Evolutionary conservation across 257 asterid species (phyloP).

Genomic region (Linderniella brevidens): DNA sequence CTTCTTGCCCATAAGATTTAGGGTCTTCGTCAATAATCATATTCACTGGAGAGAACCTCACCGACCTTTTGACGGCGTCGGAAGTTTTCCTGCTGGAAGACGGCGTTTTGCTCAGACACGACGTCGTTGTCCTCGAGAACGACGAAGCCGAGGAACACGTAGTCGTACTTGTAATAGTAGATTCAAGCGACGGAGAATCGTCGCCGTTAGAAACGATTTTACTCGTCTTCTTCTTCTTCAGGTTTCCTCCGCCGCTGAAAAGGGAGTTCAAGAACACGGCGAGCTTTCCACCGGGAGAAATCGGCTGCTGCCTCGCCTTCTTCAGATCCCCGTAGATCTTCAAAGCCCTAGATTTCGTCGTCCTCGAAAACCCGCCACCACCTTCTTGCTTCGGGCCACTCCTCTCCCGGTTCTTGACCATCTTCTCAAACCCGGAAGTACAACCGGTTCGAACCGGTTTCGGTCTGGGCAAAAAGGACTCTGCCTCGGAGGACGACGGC

Average conservation of each 20-base stretch:
- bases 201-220: slow-evolving; percentile 18
- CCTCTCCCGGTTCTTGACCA: too few relatives aligned
- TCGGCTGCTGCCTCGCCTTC: too few relatives aligned
- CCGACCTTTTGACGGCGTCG: slow-evolving; percentile 5
- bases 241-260: slow-evolving; percentile 27
- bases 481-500: slow-evolving; percentile 35
- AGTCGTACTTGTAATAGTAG: too few relatives aligned
- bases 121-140: too few relatives aligned
- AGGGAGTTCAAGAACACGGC: slow-evolving; percentile 64
- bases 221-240: slow-evolving; percentile 24
- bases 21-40: too few relatives aligned
- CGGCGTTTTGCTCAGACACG: too few relatives aligned
- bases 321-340: slow-evolving; percentile 68
- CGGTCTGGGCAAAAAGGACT: slow-evolving; percentile 30
- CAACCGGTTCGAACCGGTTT: slow-evolving; percentile 48
- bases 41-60: too few relatives aligned
- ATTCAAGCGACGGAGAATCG: slow-evolving; percentile 23
- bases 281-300: slow-evolving; percentile 66
- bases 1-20: too few relatives aligned
- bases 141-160: too few relatives aligned
- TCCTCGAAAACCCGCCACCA: slow-evolving; percentile 33
- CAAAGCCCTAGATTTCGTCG: slow-evolving; percentile 60
- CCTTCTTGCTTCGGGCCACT: slow-evolving; percentile 4
- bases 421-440: slow-evolving; percentile 9
- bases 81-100: slow-evolving; percentile 20